phyloP scores from a whole-genome alignment of 371 early-diverging fungal genomes.

The Mortierella sp. region DNA sequence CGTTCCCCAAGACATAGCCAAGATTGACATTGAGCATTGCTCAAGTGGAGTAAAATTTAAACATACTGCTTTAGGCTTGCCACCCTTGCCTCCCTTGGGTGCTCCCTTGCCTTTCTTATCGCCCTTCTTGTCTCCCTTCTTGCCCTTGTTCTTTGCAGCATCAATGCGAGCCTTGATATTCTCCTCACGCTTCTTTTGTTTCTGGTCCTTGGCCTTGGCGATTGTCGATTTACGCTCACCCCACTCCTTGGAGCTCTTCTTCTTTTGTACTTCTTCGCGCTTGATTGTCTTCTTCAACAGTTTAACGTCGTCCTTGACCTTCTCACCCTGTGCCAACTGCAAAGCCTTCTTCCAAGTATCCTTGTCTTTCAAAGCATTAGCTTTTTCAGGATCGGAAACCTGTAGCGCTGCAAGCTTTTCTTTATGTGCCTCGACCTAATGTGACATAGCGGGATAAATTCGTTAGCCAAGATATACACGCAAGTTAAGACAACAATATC shows the following conservation, averaged over 20 bases:
- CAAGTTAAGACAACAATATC: background rate
- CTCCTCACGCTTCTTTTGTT: conserved; percentile 80
- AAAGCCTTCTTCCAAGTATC: conserved; percentile 86
- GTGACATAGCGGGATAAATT: background rate
- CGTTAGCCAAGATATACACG: background rate
- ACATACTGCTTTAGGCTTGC: conserved; percentile 56
- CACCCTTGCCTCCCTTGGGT: conserved; percentile 40
- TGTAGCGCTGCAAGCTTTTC: conserved; percentile 82
- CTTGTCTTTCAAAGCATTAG: conserved; percentile 77
- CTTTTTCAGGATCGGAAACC: conserved; percentile 75
- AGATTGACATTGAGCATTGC: too few relatives aligned
- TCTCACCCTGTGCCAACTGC: conserved; percentile 87
- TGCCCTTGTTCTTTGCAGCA: conserved; percentile 80
- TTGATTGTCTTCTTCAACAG: conserved; percentile 93
- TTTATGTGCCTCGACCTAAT: conserved; percentile 77
- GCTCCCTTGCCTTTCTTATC: conserved; percentile 31
- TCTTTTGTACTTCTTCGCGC: conserved; percentile 85
- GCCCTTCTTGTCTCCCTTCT: conserved; percentile 58
- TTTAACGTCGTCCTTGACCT: conserved; percentile 91
- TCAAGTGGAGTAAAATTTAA: background rate
- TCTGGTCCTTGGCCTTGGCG: conserved; percentile 72
- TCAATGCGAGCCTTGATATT: conserved; percentile 84
- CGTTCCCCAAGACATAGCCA: background rate
- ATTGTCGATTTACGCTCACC: conserved; percentile 77
- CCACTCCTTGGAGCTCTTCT: conserved; percentile 88